Evolutionary conservation across 495 filamentous ascomycete genomes (phyloP), one percentile per base, ranked within the genome.

Genomic region (Penicillium lagena): DNA sequence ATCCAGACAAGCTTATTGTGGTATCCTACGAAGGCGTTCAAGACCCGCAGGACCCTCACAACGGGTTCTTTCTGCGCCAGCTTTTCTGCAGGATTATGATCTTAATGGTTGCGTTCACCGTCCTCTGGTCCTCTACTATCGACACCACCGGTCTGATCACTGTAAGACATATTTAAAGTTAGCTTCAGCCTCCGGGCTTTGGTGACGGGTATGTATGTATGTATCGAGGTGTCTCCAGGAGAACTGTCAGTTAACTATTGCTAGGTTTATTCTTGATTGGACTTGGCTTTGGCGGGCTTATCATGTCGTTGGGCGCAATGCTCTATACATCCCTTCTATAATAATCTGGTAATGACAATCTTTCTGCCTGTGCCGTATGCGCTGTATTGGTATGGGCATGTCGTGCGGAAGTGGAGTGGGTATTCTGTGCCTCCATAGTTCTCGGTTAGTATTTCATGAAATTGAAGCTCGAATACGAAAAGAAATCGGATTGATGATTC

Each of bases 1-100:
- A n/a, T n/a, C n/a, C n/a, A n/a, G 58, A 62, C 15, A 63, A 67
- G 51, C 67, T 81, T 30, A 80, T 82, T 27, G 67, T 81, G 0
- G 78, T 84, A 4, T 71, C 72, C 9, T 83, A 69, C 50, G 73
- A 79, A 29, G 64, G 68, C 7, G 72, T 72, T 13, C 55, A 67
- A 39, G 77, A 81, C 42, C 55, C 64, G 0, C 58, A 72, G 43
- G 75, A 80, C 51, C 80, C 77, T 12, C 78, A 79, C 40, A 81
- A 82, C 48, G 82, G 73, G 77, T 53, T 59, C n/a, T 54, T 63
- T 12, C 9, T 38, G 9, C 56, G 59, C 7, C 60, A 68, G 10
- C 40, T 65, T 12, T 32, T 49, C 27, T 58, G 71, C 29, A 74
- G 71, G 5, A 4, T 74, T 7, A 52, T 76, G 9, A 70, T 81